Percentiles rank a stretch among this genome's conserved stretches.
Evolutionary conservation across 495 filamentous ascomycete species (phyloP).

Genomic region (Lophiostoma macrostomum): DNA sequence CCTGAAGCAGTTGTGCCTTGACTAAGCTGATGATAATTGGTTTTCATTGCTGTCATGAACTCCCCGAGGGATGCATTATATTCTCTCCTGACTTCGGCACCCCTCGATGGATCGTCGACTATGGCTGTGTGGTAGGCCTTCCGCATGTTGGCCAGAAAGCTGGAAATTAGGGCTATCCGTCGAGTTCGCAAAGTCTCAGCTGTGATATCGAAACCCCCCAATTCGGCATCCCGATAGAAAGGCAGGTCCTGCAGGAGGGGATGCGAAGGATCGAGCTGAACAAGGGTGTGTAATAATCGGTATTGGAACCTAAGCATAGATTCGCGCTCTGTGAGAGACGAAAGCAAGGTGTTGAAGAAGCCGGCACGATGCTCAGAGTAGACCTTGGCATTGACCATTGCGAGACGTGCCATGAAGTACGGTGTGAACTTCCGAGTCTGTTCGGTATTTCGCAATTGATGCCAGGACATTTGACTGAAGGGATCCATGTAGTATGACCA

Average conservation of each 20-base stretch:
- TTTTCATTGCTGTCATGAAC: conserved; percentile 67
- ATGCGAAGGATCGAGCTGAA: conserved; percentile 50
- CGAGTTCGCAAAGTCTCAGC: conserved; percentile 54
- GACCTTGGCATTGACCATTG: conserved; percentile 46
- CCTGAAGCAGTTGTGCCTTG: conserved; percentile 45
- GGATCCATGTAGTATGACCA: conserved; percentile 61
- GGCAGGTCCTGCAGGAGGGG: conserved; percentile 61
- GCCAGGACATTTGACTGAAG: conserved; percentile 60
- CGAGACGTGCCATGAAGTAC: conserved; percentile 58
- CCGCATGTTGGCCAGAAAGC: conserved; percentile 65
- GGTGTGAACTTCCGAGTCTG: conserved; percentile 63
- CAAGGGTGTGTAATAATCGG: conserved; percentile 53
- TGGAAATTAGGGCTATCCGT: conserved; percentile 60
- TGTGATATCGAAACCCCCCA: conserved; percentile 49
- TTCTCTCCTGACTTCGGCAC: conserved; percentile 46
- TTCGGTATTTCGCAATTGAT: conserved; percentile 57
- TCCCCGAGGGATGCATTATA: conserved; percentile 55
- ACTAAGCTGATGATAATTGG: conserved; percentile 61
- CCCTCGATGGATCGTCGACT: conserved; percentile 32
- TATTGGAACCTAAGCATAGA: conserved; percentile 68
- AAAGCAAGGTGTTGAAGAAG: conserved; percentile 57
- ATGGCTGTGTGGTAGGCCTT: conserved; percentile 5
- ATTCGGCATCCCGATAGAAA: conserved; percentile 48
- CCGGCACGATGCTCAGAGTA: conserved; percentile 47
- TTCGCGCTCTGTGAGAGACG: conserved; percentile 61